Evolutionary conservation across 176 grass and related monocot genomes (phyloP).

Genomic region (Aegilops speltoides): DNA sequence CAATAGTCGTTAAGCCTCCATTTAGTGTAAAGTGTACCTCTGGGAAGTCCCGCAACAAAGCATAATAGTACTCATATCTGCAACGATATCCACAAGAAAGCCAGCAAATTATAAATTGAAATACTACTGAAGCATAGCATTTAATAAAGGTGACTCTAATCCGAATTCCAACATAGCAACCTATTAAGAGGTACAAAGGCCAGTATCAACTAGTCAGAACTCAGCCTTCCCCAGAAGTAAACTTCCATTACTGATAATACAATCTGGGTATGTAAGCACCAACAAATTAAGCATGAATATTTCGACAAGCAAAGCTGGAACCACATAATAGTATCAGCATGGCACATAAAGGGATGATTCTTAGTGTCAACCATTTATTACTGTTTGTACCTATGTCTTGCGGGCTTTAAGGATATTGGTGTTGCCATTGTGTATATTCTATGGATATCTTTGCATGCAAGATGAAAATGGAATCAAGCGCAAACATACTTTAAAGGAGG

Average conservation of each 20-base stretch:
- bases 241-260: neutral
- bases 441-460: neutral
- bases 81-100: neutral
- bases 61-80: slow-evolving; percentile 98
- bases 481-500: slow-evolving; percentile 91
- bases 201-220: neutral
- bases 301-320: neutral
- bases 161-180: slow-evolving; percentile 11
- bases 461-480: slow-evolving; percentile 2
- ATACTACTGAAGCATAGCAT: neutral
- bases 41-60: slow-evolving; percentile 87
- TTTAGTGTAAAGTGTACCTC: slow-evolving; percentile 85
- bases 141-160: neutral
- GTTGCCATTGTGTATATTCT: neutral
- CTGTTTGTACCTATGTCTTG: neutral
- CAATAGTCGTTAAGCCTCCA: slow-evolving; percentile 74
- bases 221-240: neutral
- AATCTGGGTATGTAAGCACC: neutral
- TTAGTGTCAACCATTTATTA: neutral
- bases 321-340: neutral
- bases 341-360: neutral
- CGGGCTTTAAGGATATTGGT: slow-evolving; percentile 17
- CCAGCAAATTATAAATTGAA: slow-evolving; percentile 2
- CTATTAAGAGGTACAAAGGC: neutral
- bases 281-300: neutral